Conservation (phyloP, 202 grass and related monocot genomes). For the Panicum virgatum region DNA sequence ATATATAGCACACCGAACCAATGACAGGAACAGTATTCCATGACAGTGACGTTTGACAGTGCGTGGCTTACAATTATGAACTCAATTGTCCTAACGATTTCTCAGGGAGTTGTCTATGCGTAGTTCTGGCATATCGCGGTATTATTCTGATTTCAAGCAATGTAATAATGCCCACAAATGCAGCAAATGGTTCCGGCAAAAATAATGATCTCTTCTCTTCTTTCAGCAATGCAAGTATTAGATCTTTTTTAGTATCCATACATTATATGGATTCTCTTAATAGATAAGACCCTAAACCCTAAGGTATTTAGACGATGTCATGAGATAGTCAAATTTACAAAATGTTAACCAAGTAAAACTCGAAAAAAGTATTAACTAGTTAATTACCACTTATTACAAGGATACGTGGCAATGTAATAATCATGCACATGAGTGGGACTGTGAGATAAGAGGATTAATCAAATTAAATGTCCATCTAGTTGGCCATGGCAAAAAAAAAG, state of each 20-base stretch:
- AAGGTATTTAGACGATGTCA: background rate
- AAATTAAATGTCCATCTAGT: background rate
- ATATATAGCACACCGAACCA: background rate
- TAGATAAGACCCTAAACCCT: background rate
- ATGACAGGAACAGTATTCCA: background rate
- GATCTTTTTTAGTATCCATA: background rate
- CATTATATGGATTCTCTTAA: background rate
- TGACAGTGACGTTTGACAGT: background rate
- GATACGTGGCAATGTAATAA: background rate
- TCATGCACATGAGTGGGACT: background rate
- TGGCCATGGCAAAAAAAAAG: background rate
- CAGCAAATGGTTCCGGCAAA: background rate
- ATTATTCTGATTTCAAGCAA: background rate
- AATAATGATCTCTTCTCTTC: background rate
- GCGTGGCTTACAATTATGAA: background rate
- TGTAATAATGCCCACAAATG: background rate
- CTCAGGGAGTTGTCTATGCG: background rate
- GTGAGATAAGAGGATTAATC: background rate
- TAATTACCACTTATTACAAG: background rate
- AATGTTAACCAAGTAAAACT: background rate
- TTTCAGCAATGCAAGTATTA: background rate
- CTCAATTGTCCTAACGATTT: background rate
- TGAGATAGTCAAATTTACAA: too few species aligned
- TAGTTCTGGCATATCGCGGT: background rate
- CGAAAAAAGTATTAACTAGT: background rate